These are phyloP conservation scores for Monascus ruber DNA, from an alignment of 2,329 filamentous ascomycete genomes.

Conservation along the genomic window DNA sequence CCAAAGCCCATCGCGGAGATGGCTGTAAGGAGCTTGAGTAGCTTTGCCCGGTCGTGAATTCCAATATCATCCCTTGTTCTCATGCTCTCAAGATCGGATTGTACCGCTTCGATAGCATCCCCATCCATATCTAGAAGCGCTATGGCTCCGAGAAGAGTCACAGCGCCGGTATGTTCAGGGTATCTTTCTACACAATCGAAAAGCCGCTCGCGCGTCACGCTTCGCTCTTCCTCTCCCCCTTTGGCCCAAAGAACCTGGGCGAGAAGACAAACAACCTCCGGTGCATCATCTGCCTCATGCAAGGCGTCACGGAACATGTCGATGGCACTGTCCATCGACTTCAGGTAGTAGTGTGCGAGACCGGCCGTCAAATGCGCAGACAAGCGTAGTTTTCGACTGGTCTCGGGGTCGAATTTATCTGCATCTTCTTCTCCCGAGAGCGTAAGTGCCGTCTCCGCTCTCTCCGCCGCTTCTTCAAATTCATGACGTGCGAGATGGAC, in stretches of 20 bases:
- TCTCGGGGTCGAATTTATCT: slow-evolving; percentile 50
- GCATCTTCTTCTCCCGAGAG: slow-evolving; percentile 62
- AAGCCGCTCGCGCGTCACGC: slow-evolving; percentile 65
- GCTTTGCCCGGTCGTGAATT: slow-evolving; percentile 52
- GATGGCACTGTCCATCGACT: slow-evolving; percentile 57
- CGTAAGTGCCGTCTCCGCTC: slow-evolving; percentile 68
- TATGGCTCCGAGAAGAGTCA: slow-evolving; percentile 73
- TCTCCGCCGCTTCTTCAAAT: slow-evolving; percentile 61
- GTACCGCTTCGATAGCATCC: slow-evolving; percentile 69
- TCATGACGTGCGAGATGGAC: slow-evolving; percentile 59
- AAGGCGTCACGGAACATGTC: slow-evolving; percentile 71
- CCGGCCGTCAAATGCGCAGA: slow-evolving; percentile 80
- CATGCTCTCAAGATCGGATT: slow-evolving; percentile 62
- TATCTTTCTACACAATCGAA: slow-evolving; percentile 67
- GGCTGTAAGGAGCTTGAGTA: slow-evolving; percentile 65
- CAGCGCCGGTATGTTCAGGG: slow-evolving; percentile 65
- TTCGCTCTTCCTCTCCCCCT: slow-evolving; percentile 60
- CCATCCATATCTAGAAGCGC: slow-evolving; percentile 68
- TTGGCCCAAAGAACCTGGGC: slow-evolving; percentile 91
- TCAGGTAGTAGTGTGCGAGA: slow-evolving; percentile 63
- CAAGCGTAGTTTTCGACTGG: slow-evolving; percentile 59
- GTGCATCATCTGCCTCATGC: slow-evolving; percentile 61
- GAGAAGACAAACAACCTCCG: slow-evolving; percentile 76
- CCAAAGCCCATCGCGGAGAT: slow-evolving; percentile 51
- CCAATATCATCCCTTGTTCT: slow-evolving; percentile 56